Conservation (phyloP, 2,329 filamentous ascomycete genomes). For the Cadophora gregata region DNA sequence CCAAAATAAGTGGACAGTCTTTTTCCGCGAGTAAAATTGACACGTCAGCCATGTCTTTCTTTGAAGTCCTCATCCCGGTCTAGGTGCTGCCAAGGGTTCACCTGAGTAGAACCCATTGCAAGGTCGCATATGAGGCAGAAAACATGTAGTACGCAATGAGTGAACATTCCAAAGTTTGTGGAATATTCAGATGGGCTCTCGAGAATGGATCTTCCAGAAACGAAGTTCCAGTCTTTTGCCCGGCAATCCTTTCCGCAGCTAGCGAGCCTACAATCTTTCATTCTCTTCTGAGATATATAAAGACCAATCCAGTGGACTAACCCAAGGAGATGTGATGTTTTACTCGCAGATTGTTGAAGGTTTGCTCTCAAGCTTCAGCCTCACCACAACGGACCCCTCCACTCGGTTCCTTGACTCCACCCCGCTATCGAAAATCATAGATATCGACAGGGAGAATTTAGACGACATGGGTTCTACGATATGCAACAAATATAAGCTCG, state of each 20-base stretch:
- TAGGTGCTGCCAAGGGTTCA: not conserved
- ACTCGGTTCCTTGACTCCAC: not conserved
- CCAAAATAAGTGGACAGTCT: not conserved
- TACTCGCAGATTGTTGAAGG: not conserved
- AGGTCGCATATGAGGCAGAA: not conserved
- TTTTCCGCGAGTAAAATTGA: not conserved
- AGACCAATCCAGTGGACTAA: too few relatives aligned
- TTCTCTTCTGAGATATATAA: too few relatives aligned
- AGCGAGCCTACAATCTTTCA: too few relatives aligned
- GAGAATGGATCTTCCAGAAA: too few relatives aligned
- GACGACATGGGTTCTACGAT: constrained; percentile 14
- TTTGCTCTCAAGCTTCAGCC: not conserved
- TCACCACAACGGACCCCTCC: not conserved
- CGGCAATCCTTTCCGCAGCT: too few relatives aligned
- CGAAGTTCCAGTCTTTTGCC: too few relatives aligned
- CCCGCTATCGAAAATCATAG: not conserved
- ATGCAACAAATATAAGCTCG: constrained; percentile 4
- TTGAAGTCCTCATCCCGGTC: not conserved
- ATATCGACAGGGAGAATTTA: not conserved
- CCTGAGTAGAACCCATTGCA: not conserved
- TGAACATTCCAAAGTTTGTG: not conserved
- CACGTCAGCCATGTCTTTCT: not conserved
- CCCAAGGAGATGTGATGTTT: not conserved
- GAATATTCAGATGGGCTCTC: not conserved
- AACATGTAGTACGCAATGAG: constrained; percentile 4